phyloP scores from a whole-genome alignment of 805 yeast species.

The Candida jianshihensis region DNA sequence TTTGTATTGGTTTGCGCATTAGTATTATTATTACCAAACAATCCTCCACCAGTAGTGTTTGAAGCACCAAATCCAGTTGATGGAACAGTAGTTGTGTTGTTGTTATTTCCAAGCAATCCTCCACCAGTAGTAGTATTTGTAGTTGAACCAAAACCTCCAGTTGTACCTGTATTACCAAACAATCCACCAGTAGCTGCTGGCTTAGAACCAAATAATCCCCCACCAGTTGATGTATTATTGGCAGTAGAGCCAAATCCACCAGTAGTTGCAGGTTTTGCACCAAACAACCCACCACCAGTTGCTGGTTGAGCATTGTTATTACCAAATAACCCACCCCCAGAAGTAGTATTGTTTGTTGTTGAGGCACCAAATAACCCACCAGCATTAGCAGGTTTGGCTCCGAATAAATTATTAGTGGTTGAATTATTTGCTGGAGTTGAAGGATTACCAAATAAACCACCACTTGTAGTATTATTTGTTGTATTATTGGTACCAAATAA shows the following conservation, averaged over 20 bases:
- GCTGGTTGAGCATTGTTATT: constrained; percentile 7
- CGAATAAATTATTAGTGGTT: constrained; percentile 26
- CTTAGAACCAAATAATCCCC: constrained; percentile 33
- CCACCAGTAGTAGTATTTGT: constrained; percentile 14
- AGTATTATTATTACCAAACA: constrained; percentile 31
- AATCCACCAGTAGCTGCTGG: constrained; percentile 22
- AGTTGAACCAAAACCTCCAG: constrained; percentile 2
- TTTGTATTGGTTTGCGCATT: constrained; percentile 4
- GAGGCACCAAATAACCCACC: constrained; percentile 27
- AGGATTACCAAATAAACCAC: constrained; percentile 34
- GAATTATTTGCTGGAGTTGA: constrained; percentile 19
- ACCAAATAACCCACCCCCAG: constrained; percentile 28
- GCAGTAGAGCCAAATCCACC: constrained; percentile 29
- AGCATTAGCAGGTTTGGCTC: constrained; percentile 18
- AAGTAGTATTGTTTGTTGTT: constrained; percentile 3
- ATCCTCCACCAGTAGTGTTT: constrained; percentile 25
- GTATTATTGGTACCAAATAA: constrained; percentile 31
- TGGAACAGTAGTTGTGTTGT: constrained; percentile 1
- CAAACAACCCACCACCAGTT: constrained; percentile 32
- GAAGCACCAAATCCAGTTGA: constrained; percentile 14
- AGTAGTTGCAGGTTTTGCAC: constrained; percentile 26
- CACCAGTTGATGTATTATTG: constrained; percentile 21
- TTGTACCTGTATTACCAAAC: constrained; percentile 16
- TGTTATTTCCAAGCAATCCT: constrained; percentile 26
- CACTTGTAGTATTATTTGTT: constrained; percentile 16